A percentile compares a stretch with the other conserved stretches of the same genome.
These are phyloP conservation scores for Calonectria honghensis DNA, from an alignment of 2,329 filamentous ascomycete genomes.

Conservation along the genomic window DNA sequence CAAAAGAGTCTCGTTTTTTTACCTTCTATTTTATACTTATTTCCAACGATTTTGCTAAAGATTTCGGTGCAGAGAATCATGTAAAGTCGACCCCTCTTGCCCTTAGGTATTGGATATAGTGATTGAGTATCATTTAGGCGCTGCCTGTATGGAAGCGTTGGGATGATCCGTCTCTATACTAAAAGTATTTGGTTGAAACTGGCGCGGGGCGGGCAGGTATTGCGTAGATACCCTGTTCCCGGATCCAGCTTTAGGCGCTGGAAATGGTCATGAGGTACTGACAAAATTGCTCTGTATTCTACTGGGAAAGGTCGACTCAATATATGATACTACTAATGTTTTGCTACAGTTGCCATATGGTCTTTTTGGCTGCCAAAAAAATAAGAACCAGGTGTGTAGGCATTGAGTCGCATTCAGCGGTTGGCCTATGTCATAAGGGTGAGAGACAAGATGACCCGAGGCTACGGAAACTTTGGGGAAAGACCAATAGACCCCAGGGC, in stretches of 20 bases:
- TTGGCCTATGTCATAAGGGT: not conserved
- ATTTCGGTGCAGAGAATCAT: no score
- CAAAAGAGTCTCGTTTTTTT: no score
- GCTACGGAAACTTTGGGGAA: not conserved
- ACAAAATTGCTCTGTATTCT: not conserved
- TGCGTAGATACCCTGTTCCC: not conserved
- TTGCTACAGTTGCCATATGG: not conserved
- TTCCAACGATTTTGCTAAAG: no score
- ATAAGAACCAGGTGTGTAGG: not conserved
- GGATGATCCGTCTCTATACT: no score
- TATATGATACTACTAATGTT: not conserved
- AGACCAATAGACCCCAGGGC: not conserved
- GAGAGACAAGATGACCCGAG: not conserved
- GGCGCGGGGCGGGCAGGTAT: not conserved
- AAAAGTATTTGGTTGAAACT: not conserved
- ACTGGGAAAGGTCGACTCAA: not conserved
- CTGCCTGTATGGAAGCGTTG: fast-evolving
- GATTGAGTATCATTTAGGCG: not conserved
- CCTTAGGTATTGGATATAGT: no score
- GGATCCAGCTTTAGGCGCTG: not conserved
- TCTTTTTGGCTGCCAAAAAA: not conserved
- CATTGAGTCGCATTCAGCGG: not conserved
- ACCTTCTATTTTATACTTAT: no score
- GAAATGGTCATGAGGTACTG: not conserved
- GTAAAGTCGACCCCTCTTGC: no score